A percentile compares a stretch with the other conserved stretches of the same genome.
These are phyloP conservation scores for Amaranthus cruentus DNA, from an alignment of 148 eudicot species.

Conservation along the genomic window DNA sequence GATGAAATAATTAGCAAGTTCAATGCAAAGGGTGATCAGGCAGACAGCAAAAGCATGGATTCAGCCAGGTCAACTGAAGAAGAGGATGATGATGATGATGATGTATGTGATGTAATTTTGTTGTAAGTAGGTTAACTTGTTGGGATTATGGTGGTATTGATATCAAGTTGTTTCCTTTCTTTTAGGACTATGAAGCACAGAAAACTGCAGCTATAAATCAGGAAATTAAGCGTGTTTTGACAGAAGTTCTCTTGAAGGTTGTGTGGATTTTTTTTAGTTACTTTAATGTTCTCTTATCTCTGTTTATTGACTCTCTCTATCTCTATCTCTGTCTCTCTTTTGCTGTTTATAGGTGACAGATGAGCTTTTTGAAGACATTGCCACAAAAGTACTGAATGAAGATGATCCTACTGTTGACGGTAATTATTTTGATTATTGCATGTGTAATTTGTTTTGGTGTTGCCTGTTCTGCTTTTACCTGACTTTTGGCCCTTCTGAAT, in stretches of 20 bases:
- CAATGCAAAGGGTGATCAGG: slow-evolving; percentile 53
- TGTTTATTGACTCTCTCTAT: slow-evolving; percentile 23
- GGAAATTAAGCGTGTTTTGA: slow-evolving; percentile 92
- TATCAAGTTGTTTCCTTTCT: slow-evolving; percentile 19
- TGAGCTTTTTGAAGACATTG: slow-evolving; percentile 91
- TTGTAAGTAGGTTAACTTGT: slow-evolving; percentile 4
- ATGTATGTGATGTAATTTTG: slow-evolving; percentile 26
- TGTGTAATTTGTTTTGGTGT: slow-evolving; percentile 9
- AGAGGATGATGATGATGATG: slow-evolving; percentile 67
- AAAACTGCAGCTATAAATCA: slow-evolving; percentile 79
- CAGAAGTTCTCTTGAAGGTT: slow-evolving; percentile 96
- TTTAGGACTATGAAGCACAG: slow-evolving; percentile 69
- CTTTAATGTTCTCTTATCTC: not conserved
- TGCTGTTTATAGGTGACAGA: slow-evolving; percentile 69
- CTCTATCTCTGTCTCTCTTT: slow-evolving; percentile 18
- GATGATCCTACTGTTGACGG: slow-evolving; percentile 58
- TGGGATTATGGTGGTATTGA: not conserved
- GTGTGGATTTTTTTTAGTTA: slow-evolving; percentile 11
- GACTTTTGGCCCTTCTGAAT: slow-evolving; percentile 1
- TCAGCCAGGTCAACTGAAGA: slow-evolving; percentile 81
- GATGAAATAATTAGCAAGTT: slow-evolving; percentile 58
- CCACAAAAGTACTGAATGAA: slow-evolving; percentile 79
- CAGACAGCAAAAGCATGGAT: slow-evolving; percentile 75
- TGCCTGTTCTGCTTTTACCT: slow-evolving; percentile 6
- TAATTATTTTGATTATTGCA: slow-evolving; percentile 20